Base-by-base conservation (phyloP, 495 filamentous ascomycete genomes). In the Tetracladium setigerum region DNA sequence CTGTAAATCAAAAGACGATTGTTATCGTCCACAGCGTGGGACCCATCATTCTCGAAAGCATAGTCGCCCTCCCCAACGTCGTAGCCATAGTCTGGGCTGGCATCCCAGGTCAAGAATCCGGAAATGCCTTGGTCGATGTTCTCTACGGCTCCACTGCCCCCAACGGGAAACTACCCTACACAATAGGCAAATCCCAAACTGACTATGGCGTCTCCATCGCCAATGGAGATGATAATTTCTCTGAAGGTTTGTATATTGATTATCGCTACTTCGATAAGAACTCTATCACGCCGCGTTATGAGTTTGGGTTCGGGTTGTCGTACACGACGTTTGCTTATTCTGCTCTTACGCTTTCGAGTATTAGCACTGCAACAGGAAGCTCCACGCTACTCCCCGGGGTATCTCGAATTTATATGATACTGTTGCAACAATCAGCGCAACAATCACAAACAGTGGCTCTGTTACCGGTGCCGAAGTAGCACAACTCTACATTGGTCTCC, bases 91-190 rank as follows among this genome's bases (percentile, higher is more conserved):
- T 96, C 13, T 95, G 89, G 83, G 91, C 91, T 50, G 89, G 89
- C 60, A 62, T 95, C 37, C 92, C 92, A 0, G 92, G 92, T 12
- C 84, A 96, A 60, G 84, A 98, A 62, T 87, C 83, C 18, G 92
- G 92, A 32, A 89, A 91, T 65, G 78, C 83, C n/a, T 76, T 98
- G 47, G 78, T 78, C 22, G 90, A 96, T 58, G 76, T 98, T 9
- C 81, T 98, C 11, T 98, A 95, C 64, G 92, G 92, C 41, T 77
- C 72, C 39, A 78, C 87, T 60, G 94, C 90, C 62, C 91, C 92
- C 7, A 78, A 79, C 30, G 92, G 78, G 90, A 52, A 85, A 95
- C 57, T 90, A 92, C 67, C 83, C 80, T 17, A 76, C 82, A 15
- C 87, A 7, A 54, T 54, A 8, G 55, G 46, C 71, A 58, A 91